Conservation (phyloP, 768 basidiomycete genomes). For the Trametes coccinea region DNA sequence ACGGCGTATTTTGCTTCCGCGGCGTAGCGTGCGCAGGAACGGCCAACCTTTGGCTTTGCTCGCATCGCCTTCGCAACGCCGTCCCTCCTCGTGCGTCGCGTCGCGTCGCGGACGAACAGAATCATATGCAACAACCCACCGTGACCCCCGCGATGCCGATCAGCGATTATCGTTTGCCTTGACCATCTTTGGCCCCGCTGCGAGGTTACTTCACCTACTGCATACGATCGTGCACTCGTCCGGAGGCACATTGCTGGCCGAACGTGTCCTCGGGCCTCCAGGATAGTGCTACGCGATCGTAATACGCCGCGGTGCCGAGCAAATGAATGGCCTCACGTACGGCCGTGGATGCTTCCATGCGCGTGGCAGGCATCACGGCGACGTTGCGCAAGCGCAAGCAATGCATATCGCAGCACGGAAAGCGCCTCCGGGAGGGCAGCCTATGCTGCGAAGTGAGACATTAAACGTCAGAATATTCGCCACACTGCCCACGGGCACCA, state of each 20-base stretch:
- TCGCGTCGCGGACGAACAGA: background rate
- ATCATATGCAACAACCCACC: background rate
- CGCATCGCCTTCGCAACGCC: constrained; percentile 1
- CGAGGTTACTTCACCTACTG: background rate
- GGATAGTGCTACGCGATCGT: background rate
- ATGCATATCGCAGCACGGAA: constrained; percentile 1
- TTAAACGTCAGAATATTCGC: constrained; percentile 5
- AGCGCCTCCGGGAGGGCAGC: background rate
- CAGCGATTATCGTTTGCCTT: constrained; percentile 4
- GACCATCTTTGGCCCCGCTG: too few species aligned
- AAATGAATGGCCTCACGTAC: background rate
- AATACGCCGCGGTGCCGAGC: constrained; percentile 3
- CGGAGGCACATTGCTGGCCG: too few species aligned
- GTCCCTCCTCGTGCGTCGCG: background rate
- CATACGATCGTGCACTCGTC: too few species aligned
- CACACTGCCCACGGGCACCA: background rate
- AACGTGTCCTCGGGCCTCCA: background rate
- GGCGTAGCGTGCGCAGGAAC: background rate
- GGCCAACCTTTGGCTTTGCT: background rate
- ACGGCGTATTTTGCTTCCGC: constrained; percentile 15
- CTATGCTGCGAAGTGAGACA: constrained; percentile 10
- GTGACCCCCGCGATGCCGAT: background rate
- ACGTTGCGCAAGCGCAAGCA: background rate
- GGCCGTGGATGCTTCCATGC: background rate
- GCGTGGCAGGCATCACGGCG: background rate